Evolutionary conservation across 371 early-diverging fungal genomes (phyloP).

Genomic region (Apophysomyces ossiformis): DNA sequence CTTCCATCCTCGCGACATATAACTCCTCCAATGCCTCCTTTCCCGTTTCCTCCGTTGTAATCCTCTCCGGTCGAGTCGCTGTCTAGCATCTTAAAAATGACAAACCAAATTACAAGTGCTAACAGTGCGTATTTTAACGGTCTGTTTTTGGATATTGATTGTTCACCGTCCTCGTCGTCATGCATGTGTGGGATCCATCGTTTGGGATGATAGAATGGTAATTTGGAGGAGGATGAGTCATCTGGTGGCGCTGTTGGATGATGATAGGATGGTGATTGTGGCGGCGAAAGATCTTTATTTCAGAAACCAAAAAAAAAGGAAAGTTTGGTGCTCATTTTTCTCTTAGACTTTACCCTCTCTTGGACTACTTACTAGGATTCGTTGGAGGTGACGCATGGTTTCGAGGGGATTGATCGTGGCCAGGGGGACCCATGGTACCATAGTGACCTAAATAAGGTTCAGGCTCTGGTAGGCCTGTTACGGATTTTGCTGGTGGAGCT

Average conservation of each 20-base stretch:
- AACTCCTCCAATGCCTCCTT: too few species aligned
- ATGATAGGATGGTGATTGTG: not conserved
- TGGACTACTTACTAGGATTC: not conserved
- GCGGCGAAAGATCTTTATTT: not conserved
- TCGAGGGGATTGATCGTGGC: not conserved
- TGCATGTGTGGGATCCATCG: conserved; percentile 2
- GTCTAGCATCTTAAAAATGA: not conserved
- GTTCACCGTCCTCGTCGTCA: not conserved
- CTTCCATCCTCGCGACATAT: too few species aligned
- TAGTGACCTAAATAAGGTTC: not conserved
- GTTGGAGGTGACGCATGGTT: not conserved
- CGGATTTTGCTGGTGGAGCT: not conserved
- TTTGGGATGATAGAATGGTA: not conserved
- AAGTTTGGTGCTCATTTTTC: not conserved
- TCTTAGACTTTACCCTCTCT: not conserved
- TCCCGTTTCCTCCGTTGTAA: too few species aligned
- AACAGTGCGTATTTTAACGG: not conserved
- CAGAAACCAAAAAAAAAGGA: not conserved
- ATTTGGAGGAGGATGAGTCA: not conserved
- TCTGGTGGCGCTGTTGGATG: not conserved
- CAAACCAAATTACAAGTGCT: not conserved
- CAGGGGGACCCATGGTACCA: not conserved
- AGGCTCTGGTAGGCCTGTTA: not conserved
- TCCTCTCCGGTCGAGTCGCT: too few species aligned
- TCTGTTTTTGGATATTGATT: not conserved